Evolutionary conservation across 1,284 basidiomycete genomes (phyloP).

Genomic region (Athelia sp.): DNA sequence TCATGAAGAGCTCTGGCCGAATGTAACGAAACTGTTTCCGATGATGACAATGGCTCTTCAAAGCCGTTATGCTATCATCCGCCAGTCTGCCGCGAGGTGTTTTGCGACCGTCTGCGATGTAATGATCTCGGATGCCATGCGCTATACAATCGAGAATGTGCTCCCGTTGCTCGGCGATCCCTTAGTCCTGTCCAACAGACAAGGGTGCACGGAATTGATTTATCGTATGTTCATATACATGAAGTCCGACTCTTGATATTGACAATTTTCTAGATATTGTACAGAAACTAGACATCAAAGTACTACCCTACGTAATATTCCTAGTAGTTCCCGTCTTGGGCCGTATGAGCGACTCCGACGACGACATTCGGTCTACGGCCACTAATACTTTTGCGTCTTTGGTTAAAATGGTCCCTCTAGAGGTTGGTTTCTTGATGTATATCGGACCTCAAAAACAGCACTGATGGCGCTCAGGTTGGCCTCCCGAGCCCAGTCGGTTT

Average conservation of each 20-base stretch:
- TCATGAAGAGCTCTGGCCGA: slow-evolving; percentile 65
- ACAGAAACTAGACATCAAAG: slow-evolving; percentile 88
- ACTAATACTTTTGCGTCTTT: slow-evolving; percentile 97
- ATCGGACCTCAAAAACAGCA: too few species aligned
- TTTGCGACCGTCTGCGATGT: slow-evolving; percentile 87
- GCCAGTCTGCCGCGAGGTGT: slow-evolving; percentile 83
- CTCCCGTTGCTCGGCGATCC: slow-evolving; percentile 87
- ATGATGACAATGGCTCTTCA: slow-evolving; percentile 73
- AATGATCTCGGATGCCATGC: slow-evolving; percentile 85
- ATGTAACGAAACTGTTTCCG: slow-evolving; percentile 72
- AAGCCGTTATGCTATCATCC: slow-evolving; percentile 84
- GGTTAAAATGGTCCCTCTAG: slow-evolving; percentile 99
- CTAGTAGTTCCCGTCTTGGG: slow-evolving; percentile 95
- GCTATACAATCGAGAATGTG: slow-evolving; percentile 79
- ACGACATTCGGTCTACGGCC: slow-evolving; percentile 86
- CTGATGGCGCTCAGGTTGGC: slow-evolving; percentile 59
- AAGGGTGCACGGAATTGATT: slow-evolving; percentile 88
- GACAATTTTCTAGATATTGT: slow-evolving; percentile 68
- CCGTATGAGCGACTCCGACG: slow-evolving; percentile 94
- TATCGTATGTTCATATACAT: slow-evolving; percentile 62
- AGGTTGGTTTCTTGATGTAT: slow-evolving; percentile 45
- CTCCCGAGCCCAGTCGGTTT: slow-evolving; percentile 94
- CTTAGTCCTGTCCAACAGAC: slow-evolving; percentile 71
- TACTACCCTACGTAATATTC: slow-evolving; percentile 96
- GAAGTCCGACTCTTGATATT: slow-evolving; percentile 7